Conservation (phyloP, 2,329 filamentous ascomycete genomes). For the Chaetoscypha palmicola region DNA sequence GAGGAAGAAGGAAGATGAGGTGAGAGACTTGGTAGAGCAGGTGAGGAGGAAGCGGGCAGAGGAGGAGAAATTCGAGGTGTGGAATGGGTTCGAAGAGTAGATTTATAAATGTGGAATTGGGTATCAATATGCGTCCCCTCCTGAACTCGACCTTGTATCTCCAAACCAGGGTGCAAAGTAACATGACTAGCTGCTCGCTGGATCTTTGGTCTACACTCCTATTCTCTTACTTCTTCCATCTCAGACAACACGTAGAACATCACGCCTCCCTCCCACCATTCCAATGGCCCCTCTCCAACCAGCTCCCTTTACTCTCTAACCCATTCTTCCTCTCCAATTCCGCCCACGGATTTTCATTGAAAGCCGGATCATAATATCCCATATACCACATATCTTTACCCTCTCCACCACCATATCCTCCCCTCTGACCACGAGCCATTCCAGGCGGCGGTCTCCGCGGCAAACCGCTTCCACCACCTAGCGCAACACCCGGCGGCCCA, state of each 20-base stretch:
- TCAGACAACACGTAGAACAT: no score
- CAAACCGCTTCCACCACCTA: background rate
- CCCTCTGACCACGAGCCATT: conserved; percentile 1
- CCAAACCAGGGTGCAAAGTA: no score
- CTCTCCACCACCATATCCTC: conserved; percentile 27
- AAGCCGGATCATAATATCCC: conserved; percentile 62
- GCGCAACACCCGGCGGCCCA: background rate
- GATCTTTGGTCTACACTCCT: no score
- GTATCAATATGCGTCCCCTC: no score
- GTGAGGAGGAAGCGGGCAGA: conserved; percentile 46
- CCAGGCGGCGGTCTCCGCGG: conserved; percentile 10
- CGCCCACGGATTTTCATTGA: conserved; percentile 68
- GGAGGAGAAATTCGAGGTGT: conserved; percentile 32
- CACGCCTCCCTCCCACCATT: background rate
- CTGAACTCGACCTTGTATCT: no score
- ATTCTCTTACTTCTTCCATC: no score
- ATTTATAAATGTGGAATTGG: background rate
- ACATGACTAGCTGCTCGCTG: no score
- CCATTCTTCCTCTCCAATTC: conserved; percentile 43
- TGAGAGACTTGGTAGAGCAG: conserved; percentile 56
- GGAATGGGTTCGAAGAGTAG: conserved; percentile 31
- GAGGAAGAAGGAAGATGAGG: conserved; percentile 57
- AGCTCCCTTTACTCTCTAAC: conserved; percentile 25
- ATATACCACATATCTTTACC: conserved; percentile 50
- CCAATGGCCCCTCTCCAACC: conserved; percentile 32